Evolutionary conservation across 192 early-diverging fungal species (phyloP).

Genomic region (Martensiomyces pterosporus): DNA sequence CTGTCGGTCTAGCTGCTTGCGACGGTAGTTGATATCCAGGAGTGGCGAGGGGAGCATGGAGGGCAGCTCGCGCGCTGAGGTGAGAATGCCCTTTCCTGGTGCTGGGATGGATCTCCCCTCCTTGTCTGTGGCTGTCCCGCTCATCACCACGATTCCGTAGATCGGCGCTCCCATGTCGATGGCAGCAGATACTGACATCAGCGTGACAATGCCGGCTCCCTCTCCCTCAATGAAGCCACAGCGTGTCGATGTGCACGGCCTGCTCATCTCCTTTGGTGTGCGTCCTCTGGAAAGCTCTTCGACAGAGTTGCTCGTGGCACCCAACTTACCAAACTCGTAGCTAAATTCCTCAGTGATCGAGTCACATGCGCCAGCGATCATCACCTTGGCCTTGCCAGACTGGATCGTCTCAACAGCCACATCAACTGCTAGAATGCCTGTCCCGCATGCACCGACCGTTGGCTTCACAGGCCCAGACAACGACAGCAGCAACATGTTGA

Average conservation of each 20-base stretch:
- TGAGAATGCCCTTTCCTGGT: constrained; percentile 87
- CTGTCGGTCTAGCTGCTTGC: constrained; percentile 70
- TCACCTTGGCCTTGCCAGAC: constrained; percentile 87
- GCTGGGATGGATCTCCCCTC: constrained; percentile 88
- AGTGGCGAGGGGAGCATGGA: constrained; percentile 58
- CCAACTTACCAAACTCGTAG: constrained; percentile 93
- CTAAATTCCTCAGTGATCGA: constrained; percentile 85
- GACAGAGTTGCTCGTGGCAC: too few relatives aligned
- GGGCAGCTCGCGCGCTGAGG: constrained; percentile 72
- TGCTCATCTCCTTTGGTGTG: too few relatives aligned
- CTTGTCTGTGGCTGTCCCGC: constrained; percentile 89
- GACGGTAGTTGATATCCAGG: constrained; percentile 80
- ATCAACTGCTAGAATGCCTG: constrained; percentile 84
- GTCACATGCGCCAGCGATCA: constrained; percentile 85
- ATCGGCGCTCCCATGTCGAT: constrained; percentile 88
- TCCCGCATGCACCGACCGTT: constrained; percentile 81
- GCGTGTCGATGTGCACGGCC: too few relatives aligned
- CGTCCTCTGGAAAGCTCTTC: too few relatives aligned
- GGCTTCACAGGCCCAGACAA: constrained; percentile 80
- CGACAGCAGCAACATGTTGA: constrained; percentile 88
- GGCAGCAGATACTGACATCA: constrained; percentile 81
- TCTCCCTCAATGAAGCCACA: too few relatives aligned
- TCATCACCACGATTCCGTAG: constrained; percentile 79
- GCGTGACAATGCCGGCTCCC: constrained; percentile 80
- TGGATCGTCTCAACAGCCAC: constrained; percentile 84